phyloP scores from a whole-genome alignment of 192 early-diverging fungal genomes.

The Gigaspora rosea region DNA sequence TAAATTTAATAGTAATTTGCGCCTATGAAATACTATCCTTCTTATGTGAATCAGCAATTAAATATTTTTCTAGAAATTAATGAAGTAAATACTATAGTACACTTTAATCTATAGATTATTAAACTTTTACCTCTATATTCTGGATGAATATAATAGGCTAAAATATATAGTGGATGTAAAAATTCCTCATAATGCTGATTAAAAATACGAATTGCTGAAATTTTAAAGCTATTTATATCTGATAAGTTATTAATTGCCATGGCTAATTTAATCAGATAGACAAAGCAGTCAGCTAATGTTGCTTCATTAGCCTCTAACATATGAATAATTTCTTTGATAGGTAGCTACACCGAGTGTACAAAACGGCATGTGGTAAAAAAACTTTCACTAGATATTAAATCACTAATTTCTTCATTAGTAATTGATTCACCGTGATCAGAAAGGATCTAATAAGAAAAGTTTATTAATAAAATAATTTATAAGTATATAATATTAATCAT shows the following conservation, averaged over 20 bases:
- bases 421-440: background rate
- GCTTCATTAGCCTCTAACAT: background rate
- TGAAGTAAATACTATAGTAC: background rate
- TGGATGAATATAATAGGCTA: background rate
- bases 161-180: too few relatives aligned
- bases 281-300: background rate
- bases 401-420: background rate
- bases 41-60: too few relatives aligned
- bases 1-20: too few relatives aligned
- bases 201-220: background rate
- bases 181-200: too few relatives aligned
- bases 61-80: background rate
- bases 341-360: background rate
- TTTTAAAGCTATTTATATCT: background rate
- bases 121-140: background rate
- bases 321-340: background rate
- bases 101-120: background rate
- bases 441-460: background rate
- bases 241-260: background rate
- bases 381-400: background rate
- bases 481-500: too few relatives aligned
- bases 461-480: too few relatives aligned
- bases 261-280: background rate
- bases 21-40: too few relatives aligned
- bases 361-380: background rate